Base-by-base conservation (phyloP, 768 basidiomycete genomes). In the Leucocoprinus leucothites region DNA sequence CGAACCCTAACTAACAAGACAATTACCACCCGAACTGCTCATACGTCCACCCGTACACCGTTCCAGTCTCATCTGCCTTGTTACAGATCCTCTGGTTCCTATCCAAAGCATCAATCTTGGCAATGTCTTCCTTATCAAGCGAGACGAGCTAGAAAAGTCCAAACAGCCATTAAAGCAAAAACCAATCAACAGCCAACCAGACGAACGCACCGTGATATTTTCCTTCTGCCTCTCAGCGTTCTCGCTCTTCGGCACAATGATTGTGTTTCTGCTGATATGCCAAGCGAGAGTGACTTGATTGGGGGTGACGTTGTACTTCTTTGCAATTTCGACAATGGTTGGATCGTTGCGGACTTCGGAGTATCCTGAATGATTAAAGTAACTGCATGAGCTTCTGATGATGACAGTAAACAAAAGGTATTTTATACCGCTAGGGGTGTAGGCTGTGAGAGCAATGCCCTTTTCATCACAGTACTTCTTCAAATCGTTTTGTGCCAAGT, bases 211-310 rank as follows among this genome's bases (percentile, higher is more conserved):
- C 22, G 63, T 74, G 34, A 82, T 55, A 57, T 83, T 83, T 54
- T 76, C 74, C 61, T 72, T 75, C 65, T 84, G 81, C 44, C 76
- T 69, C 19, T 72, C 72, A 18, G 63, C 62, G 56, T 81, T 71
- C 18, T 67, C 66, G 52, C 78, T 81, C 68, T 79, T 80, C 1
- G 82, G 79, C 2, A 82, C 67, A 4, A 74, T 70, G 18, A 71
- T 64, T 4, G 72, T 73, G 0, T 76, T 74, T 22, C 80, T 67
- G 16, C 74, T 69, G 36, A 81, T 45, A 59, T 81, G 77, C 82
- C 82, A 84, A 0, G 77, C 74, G 7, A 84, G 64, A 24, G 75
- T 73, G 34, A 84, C 65, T 63, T 82, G 80, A 3, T 71, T 76
- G 1, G 79, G 68, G 0, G 72, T 65, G 3, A 69, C 77, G 3